phyloP scores from a whole-genome alignment of 108 stramenopile species.

The Asterionellopsis glacialis region DNA sequence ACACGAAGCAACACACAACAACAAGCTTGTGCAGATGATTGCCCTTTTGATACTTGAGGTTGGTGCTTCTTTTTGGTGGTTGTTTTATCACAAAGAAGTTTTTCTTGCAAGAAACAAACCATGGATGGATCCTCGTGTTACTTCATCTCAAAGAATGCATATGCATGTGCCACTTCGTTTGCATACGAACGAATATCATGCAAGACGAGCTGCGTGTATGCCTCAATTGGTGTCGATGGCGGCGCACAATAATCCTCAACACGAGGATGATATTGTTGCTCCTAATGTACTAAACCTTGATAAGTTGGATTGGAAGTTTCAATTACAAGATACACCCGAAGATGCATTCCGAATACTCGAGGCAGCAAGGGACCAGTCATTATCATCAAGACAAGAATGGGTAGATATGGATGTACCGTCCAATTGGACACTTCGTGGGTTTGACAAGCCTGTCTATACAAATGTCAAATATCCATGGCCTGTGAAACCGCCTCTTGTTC shows the following conservation, averaged over 20 bases:
- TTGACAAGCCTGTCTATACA: constrained; percentile 49
- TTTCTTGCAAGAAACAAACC: constrained; percentile 17
- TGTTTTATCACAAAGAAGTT: not conserved
- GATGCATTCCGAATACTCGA: constrained; percentile 17
- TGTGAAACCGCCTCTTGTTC: constrained; percentile 40
- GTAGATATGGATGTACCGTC: constrained; percentile 27
- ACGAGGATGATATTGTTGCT: not conserved
- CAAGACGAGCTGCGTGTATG: constrained; percentile 41
- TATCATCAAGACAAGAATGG: constrained; percentile 13
- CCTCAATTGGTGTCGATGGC: constrained; percentile 23
- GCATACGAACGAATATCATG: constrained; percentile 15
- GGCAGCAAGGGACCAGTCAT: not conserved
- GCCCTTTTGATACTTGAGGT: not conserved
- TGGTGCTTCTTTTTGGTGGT: not conserved
- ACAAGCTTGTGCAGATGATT: not conserved
- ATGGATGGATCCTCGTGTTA: constrained; percentile 57
- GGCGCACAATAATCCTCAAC: not conserved
- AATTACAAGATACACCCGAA: constrained; percentile 28
- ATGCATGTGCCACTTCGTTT: constrained; percentile 44
- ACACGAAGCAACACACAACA: not conserved
- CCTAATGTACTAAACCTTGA: constrained; percentile 19
- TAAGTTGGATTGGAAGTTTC: constrained; percentile 29
- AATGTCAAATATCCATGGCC: constrained; percentile 56
- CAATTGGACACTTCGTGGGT: constrained; percentile 48
- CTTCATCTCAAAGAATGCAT: constrained; percentile 27